A percentile compares a stretch with the other conserved stretches of the same genome.
These are phyloP conservation scores for Odontarrhena argentea DNA, from an alignment of 345 rosid species.

Conservation along the genomic window DNA sequence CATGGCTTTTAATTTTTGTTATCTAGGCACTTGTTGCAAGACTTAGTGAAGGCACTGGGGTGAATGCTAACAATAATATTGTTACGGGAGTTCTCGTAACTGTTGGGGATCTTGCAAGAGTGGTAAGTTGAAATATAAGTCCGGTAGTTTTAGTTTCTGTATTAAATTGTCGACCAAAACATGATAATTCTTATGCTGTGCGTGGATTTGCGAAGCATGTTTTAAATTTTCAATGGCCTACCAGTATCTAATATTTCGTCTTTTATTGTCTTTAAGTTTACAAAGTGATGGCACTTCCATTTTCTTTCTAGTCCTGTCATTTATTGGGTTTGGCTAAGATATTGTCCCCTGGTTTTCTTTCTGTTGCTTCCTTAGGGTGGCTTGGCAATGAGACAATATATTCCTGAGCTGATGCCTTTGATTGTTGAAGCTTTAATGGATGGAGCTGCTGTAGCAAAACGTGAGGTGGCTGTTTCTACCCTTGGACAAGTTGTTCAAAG, in stretches of 20 bases:
- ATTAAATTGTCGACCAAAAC: constrained; percentile 11
- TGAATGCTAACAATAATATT: constrained; percentile 83
- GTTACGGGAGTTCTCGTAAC: constrained; percentile 95
- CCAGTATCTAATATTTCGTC: neutral
- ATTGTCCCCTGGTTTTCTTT: constrained; percentile 1
- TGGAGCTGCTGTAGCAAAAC: constrained; percentile 93
- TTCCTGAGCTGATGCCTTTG: constrained; percentile 93
- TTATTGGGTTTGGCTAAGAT: constrained; percentile 28
- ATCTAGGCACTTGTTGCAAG: constrained; percentile 94
- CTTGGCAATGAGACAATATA: constrained; percentile 89
- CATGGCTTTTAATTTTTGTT: constrained; percentile 31
- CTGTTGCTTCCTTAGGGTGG: constrained; percentile 72
- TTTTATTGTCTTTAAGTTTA: constrained; percentile 22
- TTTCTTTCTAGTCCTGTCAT: constrained; percentile 16
- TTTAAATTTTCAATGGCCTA: constrained; percentile 16
- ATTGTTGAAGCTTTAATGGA: constrained; percentile 96
- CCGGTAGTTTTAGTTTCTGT: constrained; percentile 22
- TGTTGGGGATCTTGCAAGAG: constrained; percentile 99
- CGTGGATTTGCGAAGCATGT: constrained; percentile 24
- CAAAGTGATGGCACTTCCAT: constrained; percentile 9
- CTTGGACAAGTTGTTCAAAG: constrained; percentile 99
- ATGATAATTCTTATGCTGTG: constrained; percentile 4
- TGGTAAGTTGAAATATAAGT: constrained; percentile 61
- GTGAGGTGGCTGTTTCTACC: constrained; percentile 98
- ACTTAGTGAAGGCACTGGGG: constrained; percentile 80